These are phyloP conservation scores for Cicer yamashitae DNA, from an alignment of 306 rosid genomes.

Conservation along the genomic window DNA sequence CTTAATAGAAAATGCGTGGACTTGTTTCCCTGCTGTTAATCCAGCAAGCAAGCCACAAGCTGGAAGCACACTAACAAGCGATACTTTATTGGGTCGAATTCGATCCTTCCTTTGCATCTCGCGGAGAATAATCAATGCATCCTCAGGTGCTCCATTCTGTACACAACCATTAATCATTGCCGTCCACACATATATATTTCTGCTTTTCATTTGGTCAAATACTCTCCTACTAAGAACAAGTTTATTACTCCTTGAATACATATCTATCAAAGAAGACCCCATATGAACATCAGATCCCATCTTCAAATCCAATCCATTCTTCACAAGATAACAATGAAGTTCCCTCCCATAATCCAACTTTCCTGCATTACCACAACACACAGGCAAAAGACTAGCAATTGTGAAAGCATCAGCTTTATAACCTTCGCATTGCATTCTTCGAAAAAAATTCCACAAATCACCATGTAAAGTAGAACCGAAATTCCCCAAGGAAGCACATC, in stretches of 20 bases:
- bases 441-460: slow-evolving; percentile 52
- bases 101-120: slow-evolving; percentile 70
- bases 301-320: slow-evolving; percentile 54
- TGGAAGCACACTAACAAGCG: slow-evolving; percentile 74
- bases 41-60: slow-evolving; percentile 68
- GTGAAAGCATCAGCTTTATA: slow-evolving; percentile 68
- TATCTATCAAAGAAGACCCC: slow-evolving; percentile 85
- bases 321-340: slow-evolving; percentile 71
- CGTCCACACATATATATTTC: slow-evolving; percentile 75
- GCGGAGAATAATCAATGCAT: slow-evolving; percentile 60
- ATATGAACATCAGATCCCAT: slow-evolving; percentile 62
- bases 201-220: slow-evolving; percentile 66
- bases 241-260: slow-evolving; percentile 69
- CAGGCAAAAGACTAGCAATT: slow-evolving; percentile 62
- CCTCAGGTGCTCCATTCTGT: slow-evolving; percentile 61
- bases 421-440: slow-evolving; percentile 60
- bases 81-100: slow-evolving; percentile 66
- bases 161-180: slow-evolving; percentile 74
- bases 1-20: slow-evolving; percentile 67
- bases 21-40: slow-evolving; percentile 67
- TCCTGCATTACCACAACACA: slow-evolving; percentile 48
- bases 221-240: slow-evolving; percentile 57
- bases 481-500: slow-evolving; percentile 47
- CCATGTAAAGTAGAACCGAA: slow-evolving; percentile 22
- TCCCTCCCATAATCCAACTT: slow-evolving; percentile 70